Percentiles rank a stretch among this genome's conserved stretches.
Conservation (phyloP, 2,329 filamentous ascomycete species). For the Arthrobotrys pseudoclavata region DNA sequence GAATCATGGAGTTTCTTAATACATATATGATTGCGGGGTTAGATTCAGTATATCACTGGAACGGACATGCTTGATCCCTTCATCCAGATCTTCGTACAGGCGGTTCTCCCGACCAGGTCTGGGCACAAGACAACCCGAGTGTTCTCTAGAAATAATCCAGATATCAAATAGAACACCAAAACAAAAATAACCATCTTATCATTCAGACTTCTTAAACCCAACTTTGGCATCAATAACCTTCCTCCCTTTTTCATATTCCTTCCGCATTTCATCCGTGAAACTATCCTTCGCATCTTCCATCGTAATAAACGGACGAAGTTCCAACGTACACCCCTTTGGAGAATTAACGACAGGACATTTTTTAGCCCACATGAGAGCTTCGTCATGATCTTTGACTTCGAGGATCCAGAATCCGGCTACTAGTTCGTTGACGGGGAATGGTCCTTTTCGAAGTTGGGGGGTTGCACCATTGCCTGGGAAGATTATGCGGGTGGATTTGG, state of each 20-base stretch:
- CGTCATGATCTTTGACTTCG: constrained; percentile 45
- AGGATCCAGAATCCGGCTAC: constrained; percentile 55
- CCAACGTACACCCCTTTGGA: constrained; percentile 31
- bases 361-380: constrained; percentile 49
- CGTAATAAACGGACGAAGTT: constrained; percentile 44
- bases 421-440: constrained; percentile 43
- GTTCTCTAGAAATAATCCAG: too few species aligned
- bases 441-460: constrained; percentile 35
- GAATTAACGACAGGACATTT: constrained; percentile 40
- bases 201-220: constrained; percentile 27
- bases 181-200: not conserved
- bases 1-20: too few species aligned
- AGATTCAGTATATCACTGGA: too few species aligned
- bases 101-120: too few species aligned
- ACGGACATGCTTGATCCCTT: too few species aligned
- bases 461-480: constrained; percentile 24
- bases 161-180: too few species aligned
- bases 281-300: constrained; percentile 45
- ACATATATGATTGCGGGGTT: too few species aligned
- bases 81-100: too few species aligned
- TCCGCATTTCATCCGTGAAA: constrained; percentile 40
- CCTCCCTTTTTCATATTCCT: constrained; percentile 34
- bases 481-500: constrained; percentile 35
- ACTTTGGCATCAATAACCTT: constrained; percentile 35
- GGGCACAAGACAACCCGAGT: too few species aligned